Evolutionary conservation across 768 basidiomycete genomes (phyloP).

Genomic region (Roridomyces roridus): DNA sequence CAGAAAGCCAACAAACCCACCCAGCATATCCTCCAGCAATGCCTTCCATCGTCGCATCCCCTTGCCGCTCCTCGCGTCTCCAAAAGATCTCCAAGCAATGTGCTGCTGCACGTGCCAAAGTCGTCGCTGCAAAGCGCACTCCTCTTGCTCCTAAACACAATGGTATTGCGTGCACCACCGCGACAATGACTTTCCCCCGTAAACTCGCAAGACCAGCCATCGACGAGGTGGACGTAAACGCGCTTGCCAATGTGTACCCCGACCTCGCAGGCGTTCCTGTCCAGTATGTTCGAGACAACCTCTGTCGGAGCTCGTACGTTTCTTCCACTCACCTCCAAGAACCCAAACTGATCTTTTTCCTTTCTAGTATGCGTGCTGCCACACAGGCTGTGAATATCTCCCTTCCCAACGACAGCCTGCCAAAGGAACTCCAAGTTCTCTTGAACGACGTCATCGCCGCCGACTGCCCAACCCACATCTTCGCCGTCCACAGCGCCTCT

Average conservation of each 20-base stretch:
- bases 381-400: conserved; percentile 8
- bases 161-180: conserved; percentile 1
- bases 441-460: conserved; percentile 26
- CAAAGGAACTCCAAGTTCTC: conserved; percentile 33
- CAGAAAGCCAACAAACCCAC: too few species aligned
- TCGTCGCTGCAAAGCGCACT: conserved; percentile 5
- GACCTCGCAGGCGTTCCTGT: conserved; percentile 22
- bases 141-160: conserved; percentile 19
- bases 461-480: conserved; percentile 37
- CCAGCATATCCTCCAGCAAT: too few species aligned
- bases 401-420: background rate
- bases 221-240: conserved; percentile 19
- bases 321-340: too few species aligned
- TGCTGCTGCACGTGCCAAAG: background rate
- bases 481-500: conserved; percentile 42
- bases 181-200: conserved; percentile 21
- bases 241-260: conserved; percentile 19
- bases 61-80: too few species aligned
- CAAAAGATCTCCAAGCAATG: background rate
- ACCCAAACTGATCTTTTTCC: conserved; percentile 6
- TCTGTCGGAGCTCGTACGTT: conserved; percentile 23
- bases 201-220: conserved; percentile 27
- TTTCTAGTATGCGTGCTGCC: conserved; percentile 26
- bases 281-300: conserved; percentile 26
- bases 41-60: background rate